Evolutionary conservation across 1,139 yeast species (phyloP).

Genomic region (Dujonia santamariae): DNA sequence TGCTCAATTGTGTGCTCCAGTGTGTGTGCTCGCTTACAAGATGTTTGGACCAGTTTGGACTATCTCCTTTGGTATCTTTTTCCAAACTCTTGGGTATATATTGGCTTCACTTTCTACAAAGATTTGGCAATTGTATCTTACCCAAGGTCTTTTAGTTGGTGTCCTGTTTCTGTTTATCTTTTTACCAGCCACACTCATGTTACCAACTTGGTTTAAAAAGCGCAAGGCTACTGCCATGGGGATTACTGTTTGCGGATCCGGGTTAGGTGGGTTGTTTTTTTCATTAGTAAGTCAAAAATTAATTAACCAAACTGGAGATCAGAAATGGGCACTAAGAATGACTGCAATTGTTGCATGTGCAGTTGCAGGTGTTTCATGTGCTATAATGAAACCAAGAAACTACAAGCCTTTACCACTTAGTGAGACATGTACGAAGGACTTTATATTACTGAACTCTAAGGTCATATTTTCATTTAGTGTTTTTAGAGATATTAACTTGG

Average conservation of each 20-base stretch:
- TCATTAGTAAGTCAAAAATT: conserved; percentile 47
- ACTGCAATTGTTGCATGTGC: conserved; percentile 48
- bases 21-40: conserved; percentile 34
- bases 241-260: conserved; percentile 58
- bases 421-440: conserved; percentile 18
- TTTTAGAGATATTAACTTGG: conserved; percentile 30
- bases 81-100: conserved; percentile 57
- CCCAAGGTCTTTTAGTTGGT: conserved; percentile 69
- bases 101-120: conserved; percentile 62
- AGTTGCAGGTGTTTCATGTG: conserved; percentile 29
- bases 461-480: conserved; percentile 23
- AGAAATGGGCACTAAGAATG: conserved; percentile 66
- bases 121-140: conserved; percentile 62
- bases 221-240: conserved; percentile 61
- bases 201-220: conserved; percentile 65
- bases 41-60: conserved; percentile 30
- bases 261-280: conserved; percentile 62
- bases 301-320: conserved; percentile 50
- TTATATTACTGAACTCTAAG: conserved; percentile 17
- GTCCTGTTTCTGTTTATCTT: conserved; percentile 57
- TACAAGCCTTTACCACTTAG: conserved; percentile 27
- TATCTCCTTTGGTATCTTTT: conserved; percentile 45
- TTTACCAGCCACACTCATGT: conserved; percentile 54
- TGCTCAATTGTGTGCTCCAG: conserved; percentile 59
- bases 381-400: conserved; percentile 46